phyloP scores from a whole-genome alignment of 352 stramenopile genomes.

The Phytophthora pseudosyringae region DNA sequence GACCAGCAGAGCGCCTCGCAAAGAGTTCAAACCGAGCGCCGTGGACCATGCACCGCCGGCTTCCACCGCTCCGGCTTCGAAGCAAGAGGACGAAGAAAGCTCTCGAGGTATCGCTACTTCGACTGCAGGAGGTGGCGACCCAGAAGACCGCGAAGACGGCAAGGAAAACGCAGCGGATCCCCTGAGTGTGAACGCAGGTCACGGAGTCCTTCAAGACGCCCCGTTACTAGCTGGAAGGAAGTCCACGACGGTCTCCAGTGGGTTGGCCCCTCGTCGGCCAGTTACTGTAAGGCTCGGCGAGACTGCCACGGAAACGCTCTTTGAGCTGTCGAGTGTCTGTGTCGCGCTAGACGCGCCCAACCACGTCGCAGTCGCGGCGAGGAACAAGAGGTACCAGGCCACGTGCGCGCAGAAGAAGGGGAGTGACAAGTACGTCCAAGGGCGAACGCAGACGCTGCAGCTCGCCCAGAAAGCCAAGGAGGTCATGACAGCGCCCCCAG shows the following conservation, averaged over 20 bases:
- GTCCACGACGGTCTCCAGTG: slow-evolving; percentile 2
- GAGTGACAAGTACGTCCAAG: slow-evolving; percentile 79
- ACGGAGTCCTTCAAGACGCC: background rate
- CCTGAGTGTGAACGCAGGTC: background rate
- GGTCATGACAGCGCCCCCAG: slow-evolving; percentile 80
- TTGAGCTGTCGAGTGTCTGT: slow-evolving; percentile 73
- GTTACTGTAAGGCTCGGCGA: slow-evolving; percentile 63
- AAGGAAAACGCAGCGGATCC: slow-evolving; percentile 19
- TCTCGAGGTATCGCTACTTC: background rate
- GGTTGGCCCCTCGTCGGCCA: slow-evolving; percentile 25
- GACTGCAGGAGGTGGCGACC: slow-evolving; percentile 1
- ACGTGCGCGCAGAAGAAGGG: slow-evolving; percentile 77
- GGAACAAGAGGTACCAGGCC: slow-evolving; percentile 75
- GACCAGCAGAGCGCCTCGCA: slow-evolving; percentile 5
- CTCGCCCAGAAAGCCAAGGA: slow-evolving; percentile 83
- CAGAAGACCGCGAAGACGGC: slow-evolving; percentile 23
- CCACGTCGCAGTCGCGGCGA: slow-evolving; percentile 44
- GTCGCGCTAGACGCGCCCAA: slow-evolving; percentile 61
- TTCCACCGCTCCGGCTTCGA: slow-evolving; percentile 13
- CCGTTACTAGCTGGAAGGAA: slow-evolving; percentile 15
- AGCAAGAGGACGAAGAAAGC: slow-evolving; percentile 30
- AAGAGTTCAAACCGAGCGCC: slow-evolving; percentile 20
- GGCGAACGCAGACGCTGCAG: slow-evolving; percentile 71
- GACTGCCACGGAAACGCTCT: slow-evolving; percentile 68
- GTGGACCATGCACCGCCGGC: slow-evolving; percentile 6